phyloP scores from a whole-genome alignment of 192 early-diverging fungal species.

The Coemansia sp. region DNA sequence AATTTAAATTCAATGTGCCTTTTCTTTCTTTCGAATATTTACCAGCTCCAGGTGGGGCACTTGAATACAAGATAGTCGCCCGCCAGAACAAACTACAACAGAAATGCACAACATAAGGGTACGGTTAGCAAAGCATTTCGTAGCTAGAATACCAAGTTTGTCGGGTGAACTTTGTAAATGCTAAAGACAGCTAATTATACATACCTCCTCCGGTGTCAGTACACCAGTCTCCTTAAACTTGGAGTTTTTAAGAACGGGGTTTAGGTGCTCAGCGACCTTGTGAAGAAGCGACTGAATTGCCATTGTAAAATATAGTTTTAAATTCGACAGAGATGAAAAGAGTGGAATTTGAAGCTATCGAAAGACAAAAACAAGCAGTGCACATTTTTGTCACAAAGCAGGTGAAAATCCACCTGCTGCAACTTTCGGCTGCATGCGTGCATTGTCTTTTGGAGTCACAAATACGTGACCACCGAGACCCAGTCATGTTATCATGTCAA shows the following conservation, averaged over 20 bases:
- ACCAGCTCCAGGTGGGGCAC: conserved; percentile 97
- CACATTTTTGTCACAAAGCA: too few relatives aligned
- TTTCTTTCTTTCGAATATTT: conserved; percentile 9
- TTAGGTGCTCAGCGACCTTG: conserved; percentile 84
- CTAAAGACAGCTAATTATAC: conserved; percentile 7
- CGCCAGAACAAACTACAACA: conserved; percentile 80
- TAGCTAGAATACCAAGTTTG: background rate
- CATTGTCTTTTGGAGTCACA: too few relatives aligned
- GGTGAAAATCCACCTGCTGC: too few relatives aligned
- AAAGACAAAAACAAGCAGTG: too few relatives aligned
- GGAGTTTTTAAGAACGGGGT: conserved; percentile 89
- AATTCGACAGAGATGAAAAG: too few relatives aligned
- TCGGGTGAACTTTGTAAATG: too few relatives aligned
- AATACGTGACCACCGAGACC: too few relatives aligned
- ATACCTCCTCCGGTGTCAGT: conserved; percentile 92
- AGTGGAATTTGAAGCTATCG: too few relatives aligned
- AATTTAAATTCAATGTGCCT: too few relatives aligned
- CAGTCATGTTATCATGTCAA: too few relatives aligned
- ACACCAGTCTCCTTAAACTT: conserved; percentile 96
- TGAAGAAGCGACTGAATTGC: conserved; percentile 64
- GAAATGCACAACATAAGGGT: conserved; percentile 3
- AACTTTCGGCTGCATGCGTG: too few relatives aligned
- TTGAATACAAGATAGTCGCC: conserved; percentile 98
- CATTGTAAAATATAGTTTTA: conserved; percentile 9
- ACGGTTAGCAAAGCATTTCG: too few relatives aligned